A percentile compares a stretch with the other conserved stretches of the same genome.
Evolutionary conservation across 208 protist genomes (phyloP).

Genomic region (Leishmania arabica): DNA sequence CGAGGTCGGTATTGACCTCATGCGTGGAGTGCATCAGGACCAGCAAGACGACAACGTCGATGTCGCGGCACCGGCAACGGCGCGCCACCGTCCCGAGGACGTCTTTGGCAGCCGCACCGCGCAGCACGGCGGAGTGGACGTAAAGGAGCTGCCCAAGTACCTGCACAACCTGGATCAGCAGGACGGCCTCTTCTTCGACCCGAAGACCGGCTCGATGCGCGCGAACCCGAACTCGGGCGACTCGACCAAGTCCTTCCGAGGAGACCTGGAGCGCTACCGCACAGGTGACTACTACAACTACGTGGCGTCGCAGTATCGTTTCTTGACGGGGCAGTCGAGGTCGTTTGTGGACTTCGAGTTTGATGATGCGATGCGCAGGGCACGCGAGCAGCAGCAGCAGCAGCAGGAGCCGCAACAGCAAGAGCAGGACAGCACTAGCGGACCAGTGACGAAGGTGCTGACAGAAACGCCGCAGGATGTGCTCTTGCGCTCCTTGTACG

Average conservation of each 20-base stretch:
- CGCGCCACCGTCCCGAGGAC: conserved; percentile 27
- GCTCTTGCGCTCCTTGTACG: conserved; percentile 64
- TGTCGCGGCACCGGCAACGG: neutral
- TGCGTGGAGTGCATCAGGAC: conserved; percentile 35
- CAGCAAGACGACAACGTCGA: conserved; percentile 14
- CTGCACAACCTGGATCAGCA: conserved; percentile 77
- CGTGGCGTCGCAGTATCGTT: conserved; percentile 80
- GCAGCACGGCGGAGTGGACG: conserved; percentile 73
- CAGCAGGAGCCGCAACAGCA: conserved; percentile 3
- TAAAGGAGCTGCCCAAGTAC: conserved; percentile 87
- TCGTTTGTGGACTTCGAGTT: conserved; percentile 88
- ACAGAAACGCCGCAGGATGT: conserved; percentile 42
- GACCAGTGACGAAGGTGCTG: neutral
- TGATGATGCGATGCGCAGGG: conserved; percentile 51
- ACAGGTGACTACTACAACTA: conserved; percentile 79
- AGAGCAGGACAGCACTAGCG: neutral
- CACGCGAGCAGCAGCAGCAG: conserved; percentile 17
- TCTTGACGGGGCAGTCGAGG: conserved; percentile 72
- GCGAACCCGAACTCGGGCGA: conserved; percentile 83
- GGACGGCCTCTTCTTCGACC: conserved; percentile 76
- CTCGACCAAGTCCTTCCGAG: conserved; percentile 65
- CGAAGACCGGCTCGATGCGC: conserved; percentile 87
- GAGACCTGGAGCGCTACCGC: conserved; percentile 78
- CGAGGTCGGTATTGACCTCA: conserved; percentile 64
- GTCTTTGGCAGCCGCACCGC: conserved; percentile 59